A percentile compares a stretch with the other conserved stretches of the same genome.
Evolutionary conservation across 2,329 filamentous ascomycete genomes (phyloP).

Genomic region (Epichloe bromicola): DNA sequence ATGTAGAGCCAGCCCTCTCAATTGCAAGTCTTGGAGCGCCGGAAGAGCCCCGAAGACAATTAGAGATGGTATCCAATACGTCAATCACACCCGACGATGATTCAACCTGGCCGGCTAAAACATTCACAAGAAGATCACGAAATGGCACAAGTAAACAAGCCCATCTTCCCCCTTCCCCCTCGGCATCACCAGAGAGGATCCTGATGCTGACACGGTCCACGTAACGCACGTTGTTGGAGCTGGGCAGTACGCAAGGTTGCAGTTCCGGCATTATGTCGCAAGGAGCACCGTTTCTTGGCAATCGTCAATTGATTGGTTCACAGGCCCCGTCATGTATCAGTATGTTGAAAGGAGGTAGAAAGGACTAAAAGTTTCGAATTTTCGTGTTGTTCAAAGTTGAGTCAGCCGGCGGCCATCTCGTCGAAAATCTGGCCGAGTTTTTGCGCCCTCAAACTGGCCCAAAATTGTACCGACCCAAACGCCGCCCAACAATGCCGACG

Average conservation of each 20-base stretch:
- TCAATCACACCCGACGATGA: constrained; percentile 11
- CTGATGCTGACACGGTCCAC: constrained; percentile 19
- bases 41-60: constrained; percentile 10
- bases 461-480: not conserved
- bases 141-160: constrained; percentile 7
- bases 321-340: not conserved
- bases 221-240: constrained; percentile 4
- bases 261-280: not conserved
- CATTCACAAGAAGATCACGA: constrained; percentile 15
- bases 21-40: constrained; percentile 9
- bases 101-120: constrained; percentile 9
- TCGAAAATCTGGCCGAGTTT: not conserved
- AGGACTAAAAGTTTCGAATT: not conserved
- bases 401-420: not conserved
- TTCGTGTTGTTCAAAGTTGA: not conserved
- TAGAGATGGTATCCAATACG: constrained; percentile 16
- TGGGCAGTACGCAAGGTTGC: too few species aligned
- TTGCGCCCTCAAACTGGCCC: not conserved
- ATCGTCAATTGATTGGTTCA: not conserved
- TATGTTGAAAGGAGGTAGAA: not conserved
- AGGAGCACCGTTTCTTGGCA: not conserved
- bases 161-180: constrained; percentile 13
- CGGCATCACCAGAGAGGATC: constrained; percentile 9
- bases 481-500: not conserved
- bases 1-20: not conserved